phyloP scores from a whole-genome alignment of 1,284 basidiomycete genomes.

The Tilletia horrida region DNA sequence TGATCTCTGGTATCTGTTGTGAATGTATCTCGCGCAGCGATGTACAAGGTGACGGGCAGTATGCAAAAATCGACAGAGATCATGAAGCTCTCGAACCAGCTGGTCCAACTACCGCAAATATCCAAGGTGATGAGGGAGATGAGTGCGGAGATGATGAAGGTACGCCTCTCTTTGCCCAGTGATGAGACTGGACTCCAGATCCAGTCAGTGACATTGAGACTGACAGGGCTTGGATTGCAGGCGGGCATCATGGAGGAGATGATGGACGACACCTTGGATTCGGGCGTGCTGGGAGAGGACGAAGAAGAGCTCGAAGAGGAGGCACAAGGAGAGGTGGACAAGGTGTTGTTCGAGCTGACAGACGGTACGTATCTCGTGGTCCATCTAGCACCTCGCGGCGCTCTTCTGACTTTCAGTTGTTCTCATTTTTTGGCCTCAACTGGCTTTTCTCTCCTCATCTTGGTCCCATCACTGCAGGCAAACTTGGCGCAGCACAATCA shows the following conservation, averaged over 20 bases:
- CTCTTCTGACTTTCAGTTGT: not conserved
- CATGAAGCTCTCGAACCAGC: constrained; percentile 91
- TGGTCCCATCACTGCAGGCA: constrained; percentile 21
- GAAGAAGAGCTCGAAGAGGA: constrained; percentile 94
- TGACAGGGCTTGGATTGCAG: constrained; percentile 24
- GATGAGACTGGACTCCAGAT: not conserved
- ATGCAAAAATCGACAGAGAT: constrained; percentile 97
- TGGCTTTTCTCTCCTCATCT: too few relatives aligned
- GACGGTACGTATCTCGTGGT: constrained; percentile 68
- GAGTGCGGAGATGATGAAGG: constrained; percentile 98
- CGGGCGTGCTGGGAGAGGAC: constrained; percentile 60
- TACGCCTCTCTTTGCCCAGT: not conserved
- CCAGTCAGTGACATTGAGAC: not conserved
- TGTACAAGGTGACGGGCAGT: constrained; percentile 93
- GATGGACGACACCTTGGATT: constrained; percentile 57
- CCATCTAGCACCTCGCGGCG: too few relatives aligned
- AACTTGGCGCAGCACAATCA: constrained; percentile 45
- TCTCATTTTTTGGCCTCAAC: not conserved
- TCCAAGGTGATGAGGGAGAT: constrained; percentile 91
- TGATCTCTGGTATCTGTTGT: not conserved
- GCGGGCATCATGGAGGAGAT: constrained; percentile 58
- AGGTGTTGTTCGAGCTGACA: constrained; percentile 90
- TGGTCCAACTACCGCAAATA: constrained; percentile 88
- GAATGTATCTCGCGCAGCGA: constrained; percentile 63
- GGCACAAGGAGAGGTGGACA: constrained; percentile 94